Evolutionary conservation across 2,329 filamentous ascomycete species (phyloP).

Genomic region (Fusarium nisikadoi): DNA sequence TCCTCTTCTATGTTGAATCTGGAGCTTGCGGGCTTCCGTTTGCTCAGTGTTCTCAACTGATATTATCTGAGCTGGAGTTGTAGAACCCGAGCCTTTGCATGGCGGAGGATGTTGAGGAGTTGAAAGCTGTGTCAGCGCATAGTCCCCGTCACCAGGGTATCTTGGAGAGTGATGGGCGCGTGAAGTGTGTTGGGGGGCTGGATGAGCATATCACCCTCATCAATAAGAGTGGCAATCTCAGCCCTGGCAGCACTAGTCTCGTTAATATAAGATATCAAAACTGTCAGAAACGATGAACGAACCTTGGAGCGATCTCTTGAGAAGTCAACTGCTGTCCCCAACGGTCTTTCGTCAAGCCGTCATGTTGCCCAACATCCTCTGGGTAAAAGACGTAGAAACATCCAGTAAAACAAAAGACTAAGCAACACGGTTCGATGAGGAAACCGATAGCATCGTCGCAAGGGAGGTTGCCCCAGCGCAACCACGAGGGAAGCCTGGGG

Average conservation of each 20-base stretch:
- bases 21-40: too few species aligned
- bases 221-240: not conserved
- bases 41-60: not conserved
- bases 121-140: not conserved
- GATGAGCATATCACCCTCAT: not conserved
- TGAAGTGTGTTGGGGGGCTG: not conserved
- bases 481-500: not conserved
- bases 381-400: not conserved
- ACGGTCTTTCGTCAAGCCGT: not conserved
- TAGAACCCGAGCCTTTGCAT: not conserved
- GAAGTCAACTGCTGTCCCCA: not conserved
- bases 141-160: fast-evolving
- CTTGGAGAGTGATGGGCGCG: not conserved
- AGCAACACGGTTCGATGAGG: not conserved
- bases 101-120: not conserved
- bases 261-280: too few species aligned
- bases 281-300: not conserved
- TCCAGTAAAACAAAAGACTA: not conserved
- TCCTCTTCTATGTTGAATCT: too few species aligned
- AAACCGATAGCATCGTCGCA: not conserved
- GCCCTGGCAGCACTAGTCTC: not conserved
- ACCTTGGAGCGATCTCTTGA: not conserved
- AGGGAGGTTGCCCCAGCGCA: not conserved
- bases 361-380: not conserved
- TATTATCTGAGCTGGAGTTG: not conserved